Base-by-base conservation (phyloP, 257 asterid genomes). In the Plectranthus barbatus region DNA sequence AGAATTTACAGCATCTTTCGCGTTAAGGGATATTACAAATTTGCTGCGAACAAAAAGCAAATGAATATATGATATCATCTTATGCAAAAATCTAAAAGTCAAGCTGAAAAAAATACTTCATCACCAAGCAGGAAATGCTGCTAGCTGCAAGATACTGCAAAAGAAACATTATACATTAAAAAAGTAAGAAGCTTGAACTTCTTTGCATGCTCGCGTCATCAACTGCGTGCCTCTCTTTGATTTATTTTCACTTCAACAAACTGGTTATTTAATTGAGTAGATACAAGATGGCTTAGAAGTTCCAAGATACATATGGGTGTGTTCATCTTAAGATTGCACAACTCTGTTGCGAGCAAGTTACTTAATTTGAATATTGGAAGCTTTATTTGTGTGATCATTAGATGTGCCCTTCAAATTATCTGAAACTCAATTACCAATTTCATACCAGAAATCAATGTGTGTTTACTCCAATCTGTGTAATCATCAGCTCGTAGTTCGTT, bases 401-500 rank as follows among this genome's bases (percentile, higher is more conserved):
- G 29, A 42, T 54, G 55, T 40, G 41, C 39, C 50, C 9, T 68
- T 54, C 59, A 54, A 36, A 50, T 55, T 41, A 45, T 51, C 57
- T 15, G 40, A 29, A 31, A 61, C 48, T 41, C 60, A 55, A n/a
- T 66, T 62, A 40, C 34, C 41, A 71, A 24, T 47, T 57, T 10
- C 60, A 70, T 34, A 52, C 53, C 69, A 57, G 57, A 62, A 18
- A 56, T 14, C 29, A 34, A n/a, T 12, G 39, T 57, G 59, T 6
- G 49, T 55, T 56, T n/a, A 45, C 52, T 41, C 67, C 66, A 67
- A 49, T 41, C 50, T 4, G 62, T 70, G 52, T 69, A 21, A 64
- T 78, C 68, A 53, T 20, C 68, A 48, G 50, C 54, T 68, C 42
- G 37, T 51, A 44, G 17, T 69, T 48, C 19, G 50, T 58, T 53